Percentiles rank a stretch among this genome's conserved stretches.
phyloP scores from a whole-genome alignment of 768 basidiomycete species.

The Lyophyllum shimeji region DNA sequence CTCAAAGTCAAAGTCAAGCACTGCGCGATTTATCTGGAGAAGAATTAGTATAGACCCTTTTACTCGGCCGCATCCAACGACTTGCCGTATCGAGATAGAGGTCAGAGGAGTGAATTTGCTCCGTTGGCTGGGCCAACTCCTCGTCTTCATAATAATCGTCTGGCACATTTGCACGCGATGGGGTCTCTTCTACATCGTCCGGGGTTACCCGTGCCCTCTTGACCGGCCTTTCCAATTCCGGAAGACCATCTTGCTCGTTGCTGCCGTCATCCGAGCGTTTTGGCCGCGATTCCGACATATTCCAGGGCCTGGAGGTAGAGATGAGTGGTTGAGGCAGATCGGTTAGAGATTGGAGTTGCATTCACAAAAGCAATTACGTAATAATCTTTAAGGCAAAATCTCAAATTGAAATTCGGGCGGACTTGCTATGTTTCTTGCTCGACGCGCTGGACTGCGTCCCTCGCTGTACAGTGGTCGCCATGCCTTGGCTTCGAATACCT shows the following conservation, averaged over 20 bases:
- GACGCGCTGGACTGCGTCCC: not conserved
- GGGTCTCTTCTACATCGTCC: not conserved
- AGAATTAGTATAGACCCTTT: constrained; percentile 5
- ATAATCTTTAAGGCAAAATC: not conserved
- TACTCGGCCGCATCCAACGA: constrained; percentile 15
- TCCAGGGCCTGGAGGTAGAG: too few relatives aligned
- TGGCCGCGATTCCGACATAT: constrained; percentile 6
- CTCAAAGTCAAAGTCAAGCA: constrained; percentile 98
- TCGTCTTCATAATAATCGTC: constrained; percentile 32
- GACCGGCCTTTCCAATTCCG: constrained; percentile 30
- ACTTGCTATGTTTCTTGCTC: constrained; percentile 17
- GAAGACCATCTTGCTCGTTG: constrained; percentile 5
- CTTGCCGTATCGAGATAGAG: constrained; percentile 93
- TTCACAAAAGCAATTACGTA: constrained; percentile 3
- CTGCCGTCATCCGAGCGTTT: constrained; percentile 10
- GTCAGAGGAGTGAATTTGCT: constrained; percentile 64
- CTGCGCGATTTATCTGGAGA: constrained; percentile 80
- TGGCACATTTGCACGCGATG: not conserved
- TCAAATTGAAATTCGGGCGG: not conserved
- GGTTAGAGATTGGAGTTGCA: not conserved
- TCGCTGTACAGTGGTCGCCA: not conserved
- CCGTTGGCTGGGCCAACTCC: constrained; percentile 21
- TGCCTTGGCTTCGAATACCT: not conserved
- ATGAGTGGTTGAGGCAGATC: too few relatives aligned
- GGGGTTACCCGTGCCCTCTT: constrained; percentile 30